These are phyloP conservation scores for Alternaria sp. DNA, from an alignment of 2,329 filamentous ascomycete genomes.

Conservation along the genomic window DNA sequence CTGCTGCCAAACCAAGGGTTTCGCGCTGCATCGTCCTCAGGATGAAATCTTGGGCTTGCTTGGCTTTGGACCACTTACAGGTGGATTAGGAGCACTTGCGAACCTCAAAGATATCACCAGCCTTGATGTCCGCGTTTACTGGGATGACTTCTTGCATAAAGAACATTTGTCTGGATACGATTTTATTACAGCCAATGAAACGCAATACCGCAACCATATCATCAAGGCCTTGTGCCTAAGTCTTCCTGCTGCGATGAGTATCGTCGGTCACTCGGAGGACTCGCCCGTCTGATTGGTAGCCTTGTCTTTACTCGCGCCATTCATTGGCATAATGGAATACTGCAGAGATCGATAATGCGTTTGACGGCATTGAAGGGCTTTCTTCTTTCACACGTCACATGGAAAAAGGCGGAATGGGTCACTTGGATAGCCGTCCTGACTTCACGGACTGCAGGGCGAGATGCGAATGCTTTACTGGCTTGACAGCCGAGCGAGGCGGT, in stretches of 20 bases:
- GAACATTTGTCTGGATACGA: neutral
- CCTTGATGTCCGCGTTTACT: neutral
- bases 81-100: neutral
- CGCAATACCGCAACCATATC: neutral
- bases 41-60: neutral
- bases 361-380: no score
- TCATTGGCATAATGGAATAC: neutral
- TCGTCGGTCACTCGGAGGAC: neutral
- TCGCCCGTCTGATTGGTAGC: neutral
- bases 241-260: neutral
- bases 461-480: neutral
- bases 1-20: neutral
- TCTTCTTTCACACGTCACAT: neutral
- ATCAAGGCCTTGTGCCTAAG: neutral
- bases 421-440: rapidly evolving
- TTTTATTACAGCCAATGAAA: neutral
- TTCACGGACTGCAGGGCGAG: neutral
- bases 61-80: neutral
- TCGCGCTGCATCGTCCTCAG: no score
- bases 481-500: neutral
- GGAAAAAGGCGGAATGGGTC: neutral
- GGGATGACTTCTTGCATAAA: neutral
- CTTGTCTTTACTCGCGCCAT: neutral
- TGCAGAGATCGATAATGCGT: neutral
- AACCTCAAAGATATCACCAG: neutral